These are phyloP conservation scores for Chaetomium strumarium DNA, from an alignment of 2,329 filamentous ascomycete species.

Conservation along the genomic window DNA sequence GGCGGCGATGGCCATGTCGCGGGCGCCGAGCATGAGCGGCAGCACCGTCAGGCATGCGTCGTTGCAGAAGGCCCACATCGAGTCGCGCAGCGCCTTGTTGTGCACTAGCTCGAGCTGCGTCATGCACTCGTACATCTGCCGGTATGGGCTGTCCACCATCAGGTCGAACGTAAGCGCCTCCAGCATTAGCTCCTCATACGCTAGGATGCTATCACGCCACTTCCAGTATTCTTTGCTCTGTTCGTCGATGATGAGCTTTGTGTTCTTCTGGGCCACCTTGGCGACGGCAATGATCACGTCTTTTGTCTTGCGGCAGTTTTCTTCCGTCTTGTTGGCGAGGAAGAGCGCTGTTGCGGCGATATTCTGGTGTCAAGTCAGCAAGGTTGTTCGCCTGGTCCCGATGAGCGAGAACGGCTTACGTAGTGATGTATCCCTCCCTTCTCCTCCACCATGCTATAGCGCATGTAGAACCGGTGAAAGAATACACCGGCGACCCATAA, in stretches of 20 bases:
- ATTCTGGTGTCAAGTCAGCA: conserved; percentile 44
- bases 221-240: conserved; percentile 98
- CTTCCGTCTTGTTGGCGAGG: conserved; percentile 93
- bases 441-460: conserved; percentile 70
- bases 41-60: conserved; percentile 81
- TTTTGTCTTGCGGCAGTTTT: conserved; percentile 93
- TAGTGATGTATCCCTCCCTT: conserved; percentile 83
- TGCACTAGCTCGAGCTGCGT: conserved; percentile 50
- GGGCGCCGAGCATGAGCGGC: conserved; percentile 72
- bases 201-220: conserved; percentile 90
- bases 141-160: conserved; percentile 82
- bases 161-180: conserved; percentile 92
- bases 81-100: conserved; percentile 76
- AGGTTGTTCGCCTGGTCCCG: neutral
- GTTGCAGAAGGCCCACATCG: conserved; percentile 90
- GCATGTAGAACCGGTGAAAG: conserved; percentile 95
- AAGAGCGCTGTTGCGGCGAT: conserved; percentile 90
- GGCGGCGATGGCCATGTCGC: conserved; percentile 76
- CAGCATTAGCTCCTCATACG: conserved; percentile 87
- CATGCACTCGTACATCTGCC: conserved; percentile 74
- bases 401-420: conserved; percentile 47
- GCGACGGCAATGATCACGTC: conserved; percentile 91
- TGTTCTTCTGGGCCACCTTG: conserved; percentile 90
- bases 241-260: conserved; percentile 84
- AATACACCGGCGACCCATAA: conserved; percentile 89